These are phyloP conservation scores for Tolypocladium album DNA, from an alignment of 2,329 filamentous ascomycete genomes.

Conservation along the genomic window DNA sequence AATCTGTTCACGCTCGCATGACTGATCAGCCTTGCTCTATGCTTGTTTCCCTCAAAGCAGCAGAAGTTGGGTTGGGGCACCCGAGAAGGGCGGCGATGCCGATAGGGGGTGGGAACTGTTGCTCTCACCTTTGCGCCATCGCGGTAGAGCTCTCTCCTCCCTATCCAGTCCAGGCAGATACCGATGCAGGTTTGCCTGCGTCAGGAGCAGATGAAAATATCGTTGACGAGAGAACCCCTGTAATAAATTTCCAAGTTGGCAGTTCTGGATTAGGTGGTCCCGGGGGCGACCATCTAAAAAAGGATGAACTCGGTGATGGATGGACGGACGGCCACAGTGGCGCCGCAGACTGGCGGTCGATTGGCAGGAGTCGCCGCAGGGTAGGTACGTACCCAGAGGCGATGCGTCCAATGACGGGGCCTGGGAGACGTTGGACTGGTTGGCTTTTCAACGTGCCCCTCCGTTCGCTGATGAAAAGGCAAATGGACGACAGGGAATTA, in stretches of 20 bases:
- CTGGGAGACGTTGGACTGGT: not conserved
- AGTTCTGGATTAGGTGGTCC: constrained; percentile 8
- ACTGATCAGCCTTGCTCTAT: not conserved
- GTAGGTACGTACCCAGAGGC: not conserved
- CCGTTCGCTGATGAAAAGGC: not conserved
- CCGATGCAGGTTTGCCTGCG: not conserved
- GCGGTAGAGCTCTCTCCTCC: not conserved
- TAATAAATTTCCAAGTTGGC: not conserved
- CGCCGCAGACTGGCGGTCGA: not conserved
- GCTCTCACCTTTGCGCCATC: constrained; percentile 25
- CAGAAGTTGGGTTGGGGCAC: not conserved
- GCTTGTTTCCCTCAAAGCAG: no score
- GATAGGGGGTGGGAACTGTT: not conserved
- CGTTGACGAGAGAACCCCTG: not conserved
- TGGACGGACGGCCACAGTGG: not conserved
- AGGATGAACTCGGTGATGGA: not conserved
- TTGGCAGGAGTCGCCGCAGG: not conserved
- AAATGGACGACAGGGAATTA: not conserved
- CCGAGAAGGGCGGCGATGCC: not conserved
- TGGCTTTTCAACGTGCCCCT: not conserved
- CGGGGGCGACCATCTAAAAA: not conserved
- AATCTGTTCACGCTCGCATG: constrained; percentile 38
- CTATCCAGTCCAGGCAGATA: not conserved
- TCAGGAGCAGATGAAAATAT: not conserved
- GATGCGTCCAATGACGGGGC: not conserved